phyloP scores from a whole-genome alignment of 1,284 basidiomycete genomes.

The Gymnopus androsaceus region DNA sequence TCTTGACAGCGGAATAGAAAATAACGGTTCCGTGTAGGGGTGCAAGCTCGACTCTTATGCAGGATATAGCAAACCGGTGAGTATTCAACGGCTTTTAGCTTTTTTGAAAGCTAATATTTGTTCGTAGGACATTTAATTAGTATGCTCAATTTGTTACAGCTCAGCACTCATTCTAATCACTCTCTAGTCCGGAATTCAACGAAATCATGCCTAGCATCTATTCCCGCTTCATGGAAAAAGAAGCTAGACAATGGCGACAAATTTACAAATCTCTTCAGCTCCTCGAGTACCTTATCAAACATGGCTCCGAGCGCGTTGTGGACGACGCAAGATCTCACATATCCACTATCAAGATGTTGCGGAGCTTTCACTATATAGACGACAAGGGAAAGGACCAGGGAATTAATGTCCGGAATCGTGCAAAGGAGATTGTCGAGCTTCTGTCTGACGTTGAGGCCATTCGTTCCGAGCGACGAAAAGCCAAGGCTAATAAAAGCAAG shows the following conservation, averaged over 20 bases:
- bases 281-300: constrained; percentile 94
- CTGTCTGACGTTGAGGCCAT: constrained; percentile 92
- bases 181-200: constrained; percentile 98
- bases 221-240: constrained; percentile 94
- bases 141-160: constrained; percentile 40
- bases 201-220: constrained; percentile 99
- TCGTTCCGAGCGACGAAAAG: constrained; percentile 87
- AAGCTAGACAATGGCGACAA: constrained; percentile 97
- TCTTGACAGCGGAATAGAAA: neutral
- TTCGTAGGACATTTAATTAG: constrained; percentile 86
- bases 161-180: constrained; percentile 15
- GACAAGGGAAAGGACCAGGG: constrained; percentile 99
- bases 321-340: constrained; percentile 96
- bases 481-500: constrained; percentile 91
- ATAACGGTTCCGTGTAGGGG: constrained; percentile 62
- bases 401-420: constrained; percentile 95
- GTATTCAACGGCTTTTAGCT: constrained; percentile 30
- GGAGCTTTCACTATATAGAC: constrained; percentile 98
- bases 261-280: constrained; percentile 99
- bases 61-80: constrained; percentile 95
- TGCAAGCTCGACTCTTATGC: constrained; percentile 97
- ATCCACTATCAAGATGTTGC: constrained; percentile 95
- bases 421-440: constrained; percentile 89
- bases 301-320: constrained; percentile 97
- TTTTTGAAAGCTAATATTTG: constrained; percentile 7